Conservation (phyloP, 106 monocot species). For the Dioscorea dumetorum region DNA sequence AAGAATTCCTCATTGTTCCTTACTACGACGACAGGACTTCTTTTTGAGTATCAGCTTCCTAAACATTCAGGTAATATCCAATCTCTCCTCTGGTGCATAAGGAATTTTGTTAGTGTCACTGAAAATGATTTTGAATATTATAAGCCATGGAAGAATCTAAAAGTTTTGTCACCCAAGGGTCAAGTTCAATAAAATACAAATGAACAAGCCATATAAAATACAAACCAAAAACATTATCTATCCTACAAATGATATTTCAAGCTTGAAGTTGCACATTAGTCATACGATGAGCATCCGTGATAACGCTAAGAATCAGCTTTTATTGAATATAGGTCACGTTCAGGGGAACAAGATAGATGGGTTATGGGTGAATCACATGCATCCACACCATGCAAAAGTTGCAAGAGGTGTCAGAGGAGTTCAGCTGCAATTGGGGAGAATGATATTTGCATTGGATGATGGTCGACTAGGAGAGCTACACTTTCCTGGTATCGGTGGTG, state of each 20-base stretch:
- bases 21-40: slow-evolving; percentile 50
- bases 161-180: no score
- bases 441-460: slow-evolving; percentile 76
- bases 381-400: slow-evolving; percentile 67
- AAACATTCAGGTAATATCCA: slow-evolving; percentile 44
- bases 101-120: no score
- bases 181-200: no score
- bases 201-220: no score
- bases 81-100: background rate
- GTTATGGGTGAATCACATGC: slow-evolving; percentile 68
- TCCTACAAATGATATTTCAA: no score
- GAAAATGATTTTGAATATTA: no score
- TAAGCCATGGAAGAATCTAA: no score
- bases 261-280: no score
- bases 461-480: slow-evolving; percentile 85
- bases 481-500: slow-evolving; percentile 56
- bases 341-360: slow-evolving; percentile 31
- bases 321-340: background rate
- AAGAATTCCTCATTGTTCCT: slow-evolving; percentile 39
- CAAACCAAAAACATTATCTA: no score
- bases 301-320: background rate
- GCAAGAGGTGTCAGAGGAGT: slow-evolving; percentile 56
- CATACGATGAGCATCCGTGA: background rate
- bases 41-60: slow-evolving; percentile 78
- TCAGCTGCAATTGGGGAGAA: slow-evolving; percentile 65